Conservation (phyloP, 2,329 filamentous ascomycete genomes). For the Ophiostoma himal-ulmi region DNA sequence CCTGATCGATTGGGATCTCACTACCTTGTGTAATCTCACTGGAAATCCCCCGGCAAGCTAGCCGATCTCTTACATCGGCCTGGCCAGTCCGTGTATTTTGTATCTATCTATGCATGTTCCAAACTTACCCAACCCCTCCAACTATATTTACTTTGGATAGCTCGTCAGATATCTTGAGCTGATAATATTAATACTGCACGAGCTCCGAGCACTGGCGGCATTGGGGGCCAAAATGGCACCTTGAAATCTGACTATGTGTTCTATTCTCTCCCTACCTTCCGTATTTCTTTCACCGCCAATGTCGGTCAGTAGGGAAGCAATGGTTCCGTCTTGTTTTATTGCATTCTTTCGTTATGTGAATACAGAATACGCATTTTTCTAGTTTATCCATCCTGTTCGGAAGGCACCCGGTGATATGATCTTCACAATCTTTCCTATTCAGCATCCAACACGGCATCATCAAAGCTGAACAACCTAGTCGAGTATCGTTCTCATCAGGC, state of each 20-base stretch:
- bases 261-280: not conserved
- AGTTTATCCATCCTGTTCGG: not conserved
- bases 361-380: not conserved
- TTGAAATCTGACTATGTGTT: not conserved
- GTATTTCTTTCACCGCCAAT: not conserved
- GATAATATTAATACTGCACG: too few species aligned
- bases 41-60: not conserved
- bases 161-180: too few species aligned
- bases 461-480: not conserved
- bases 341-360: not conserved
- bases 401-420: not conserved
- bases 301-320: not conserved
- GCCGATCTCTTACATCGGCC: not conserved
- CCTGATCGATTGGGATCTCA: not conserved
- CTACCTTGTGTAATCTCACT: not conserved
- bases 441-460: not conserved
- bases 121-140: not conserved
- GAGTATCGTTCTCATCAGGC: not conserved
- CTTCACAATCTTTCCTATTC: not conserved
- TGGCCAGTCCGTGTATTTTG: not conserved
- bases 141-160: not conserved
- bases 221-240: conserved; percentile 1
- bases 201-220: not conserved
- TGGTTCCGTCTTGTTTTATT: not conserved
- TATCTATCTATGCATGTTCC: not conserved